Evolutionary conservation across 148 eudicot genomes (phyloP), one percentile per base, ranked within the genome.

Genomic region (Euryodendron excelsum): DNA sequence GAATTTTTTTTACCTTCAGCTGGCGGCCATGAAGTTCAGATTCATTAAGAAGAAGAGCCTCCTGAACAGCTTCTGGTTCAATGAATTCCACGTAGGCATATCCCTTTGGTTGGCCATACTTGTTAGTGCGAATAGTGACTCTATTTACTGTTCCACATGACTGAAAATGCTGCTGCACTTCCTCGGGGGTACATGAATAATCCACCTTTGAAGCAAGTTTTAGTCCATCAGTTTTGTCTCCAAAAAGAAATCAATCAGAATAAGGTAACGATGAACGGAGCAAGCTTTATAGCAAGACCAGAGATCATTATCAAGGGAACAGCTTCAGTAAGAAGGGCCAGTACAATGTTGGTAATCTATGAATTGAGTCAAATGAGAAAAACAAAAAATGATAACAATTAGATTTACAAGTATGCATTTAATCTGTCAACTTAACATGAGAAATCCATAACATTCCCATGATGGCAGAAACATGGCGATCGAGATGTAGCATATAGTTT

Each of bases 181-280:
- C 98, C 86, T 93, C 98, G 65, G 98, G 98, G 1, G 98, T 93
- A 80, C 98, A 93, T 63, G 94, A 84, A 84, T 93, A 91, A 82
- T 93, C 98, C 84, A 93, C 98, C 98, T 93, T 84, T 69, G 67
- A 5, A 78, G 78, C 28, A 67, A 63, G 14, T 33, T 55, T 31
- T 47, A n/a, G 11, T 14, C 72, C 53, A 53, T 68, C 33, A 33
- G 45, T 17, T 23, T 2, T 20, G 44, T 36, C 11, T 30, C 53
- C 34, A 41, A 10, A 58, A 28, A 28, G 17, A 68, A 34, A 56
- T 20, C 36, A 3, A 37, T 75, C 6, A 58, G 37, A n/a, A 30
- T 70, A 58, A 30, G 21, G 44, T 67, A 59, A 39, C 50, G 55
- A 53, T 31, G 52, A 77, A 55, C 33, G 14, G 1, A 60, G 0